Percentiles rank a stretch among this genome's conserved stretches.
These are phyloP conservation scores for Crithidia brevicula DNA, from an alignment of 208 protist species.

Conservation along the genomic window DNA sequence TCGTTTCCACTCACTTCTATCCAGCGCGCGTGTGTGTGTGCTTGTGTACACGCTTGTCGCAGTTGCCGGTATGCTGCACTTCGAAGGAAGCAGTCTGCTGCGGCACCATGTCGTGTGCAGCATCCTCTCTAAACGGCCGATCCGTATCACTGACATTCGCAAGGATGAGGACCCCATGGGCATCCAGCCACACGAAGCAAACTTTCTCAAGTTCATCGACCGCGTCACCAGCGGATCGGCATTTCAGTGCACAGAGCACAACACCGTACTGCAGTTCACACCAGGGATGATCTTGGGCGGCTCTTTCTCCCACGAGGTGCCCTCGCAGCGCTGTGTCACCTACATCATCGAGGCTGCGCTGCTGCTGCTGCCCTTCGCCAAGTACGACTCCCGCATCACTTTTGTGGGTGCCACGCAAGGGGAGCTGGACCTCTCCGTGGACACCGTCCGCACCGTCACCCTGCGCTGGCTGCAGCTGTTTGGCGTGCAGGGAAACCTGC, in stretches of 20 bases:
- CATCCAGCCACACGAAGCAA: constrained; percentile 81
- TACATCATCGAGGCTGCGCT: constrained; percentile 89
- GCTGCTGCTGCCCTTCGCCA: constrained; percentile 90
- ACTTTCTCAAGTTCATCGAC: constrained; percentile 94
- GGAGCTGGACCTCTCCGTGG: constrained; percentile 84
- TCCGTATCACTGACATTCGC: constrained; percentile 76
- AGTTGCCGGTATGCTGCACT: constrained; percentile 59
- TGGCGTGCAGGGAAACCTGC: constrained; percentile 77
- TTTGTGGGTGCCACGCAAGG: constrained; percentile 88
- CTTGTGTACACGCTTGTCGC: background rate
- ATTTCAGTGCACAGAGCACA: constrained; percentile 76
- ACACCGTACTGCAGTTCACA: constrained; percentile 80
- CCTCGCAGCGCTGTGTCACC: constrained; percentile 73
- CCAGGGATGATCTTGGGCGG: constrained; percentile 93
- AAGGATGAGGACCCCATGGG: constrained; percentile 73
- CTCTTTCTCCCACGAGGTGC: constrained; percentile 88
- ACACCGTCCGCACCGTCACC: constrained; percentile 91
- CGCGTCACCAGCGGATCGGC: constrained; percentile 87
- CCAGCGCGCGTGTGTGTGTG: background rate
- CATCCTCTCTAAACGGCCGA: constrained; percentile 73
- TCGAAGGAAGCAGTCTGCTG: constrained; percentile 87
- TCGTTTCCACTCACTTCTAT: background rate
- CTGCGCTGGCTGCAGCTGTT: constrained; percentile 89
- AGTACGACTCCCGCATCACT: constrained; percentile 87
- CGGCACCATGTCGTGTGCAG: constrained; percentile 90